A percentile compares a stretch with the other conserved stretches of the same genome.
Evolutionary conservation across 305 asterid species (phyloP).

Genomic region (Vinca major): DNA sequence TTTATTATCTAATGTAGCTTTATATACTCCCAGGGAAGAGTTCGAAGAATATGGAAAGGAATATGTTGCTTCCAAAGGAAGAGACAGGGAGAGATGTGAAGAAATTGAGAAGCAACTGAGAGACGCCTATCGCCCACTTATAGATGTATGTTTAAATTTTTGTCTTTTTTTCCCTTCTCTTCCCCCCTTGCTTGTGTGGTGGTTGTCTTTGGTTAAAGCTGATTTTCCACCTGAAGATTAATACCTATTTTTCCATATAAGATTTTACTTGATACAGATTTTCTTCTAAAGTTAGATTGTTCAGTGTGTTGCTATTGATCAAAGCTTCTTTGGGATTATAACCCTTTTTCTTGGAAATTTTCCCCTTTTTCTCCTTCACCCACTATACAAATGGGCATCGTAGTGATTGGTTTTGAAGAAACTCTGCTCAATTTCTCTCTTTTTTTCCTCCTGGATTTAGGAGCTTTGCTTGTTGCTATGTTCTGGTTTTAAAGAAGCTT

Average conservation of each 20-base stretch:
- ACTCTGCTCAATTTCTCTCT: neutral
- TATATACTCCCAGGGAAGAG: slow-evolving; percentile 43
- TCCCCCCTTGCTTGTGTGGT: neutral
- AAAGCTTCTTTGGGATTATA: neutral
- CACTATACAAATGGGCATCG: neutral
- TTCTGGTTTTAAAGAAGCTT: too few relatives aligned
- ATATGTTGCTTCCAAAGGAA: slow-evolving; percentile 57
- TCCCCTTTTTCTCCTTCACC: neutral
- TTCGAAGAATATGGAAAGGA: slow-evolving; percentile 60
- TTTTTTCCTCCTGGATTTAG: neutral
- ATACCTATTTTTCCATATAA: neutral
- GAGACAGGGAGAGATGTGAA: slow-evolving; percentile 49
- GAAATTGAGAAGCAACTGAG: slow-evolving; percentile 53
- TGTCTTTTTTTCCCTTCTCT: slow-evolving; percentile 3
- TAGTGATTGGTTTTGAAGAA: neutral
- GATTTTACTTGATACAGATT: neutral
- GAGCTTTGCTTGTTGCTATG: neutral
- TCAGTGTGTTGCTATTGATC: neutral
- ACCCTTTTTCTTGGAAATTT: neutral
- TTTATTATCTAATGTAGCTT: slow-evolving; percentile 4
- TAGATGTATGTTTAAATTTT: slow-evolving; percentile 44
- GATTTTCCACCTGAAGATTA: neutral
- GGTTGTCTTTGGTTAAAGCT: slow-evolving; percentile 1
- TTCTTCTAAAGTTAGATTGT: neutral
- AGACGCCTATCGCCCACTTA: slow-evolving; percentile 67